A percentile compares a stretch with the other conserved stretches of the same genome.
Evolutionary conservation across 2,329 filamentous ascomycete species (phyloP).

Genomic region (Colletotrichum tropicicola): DNA sequence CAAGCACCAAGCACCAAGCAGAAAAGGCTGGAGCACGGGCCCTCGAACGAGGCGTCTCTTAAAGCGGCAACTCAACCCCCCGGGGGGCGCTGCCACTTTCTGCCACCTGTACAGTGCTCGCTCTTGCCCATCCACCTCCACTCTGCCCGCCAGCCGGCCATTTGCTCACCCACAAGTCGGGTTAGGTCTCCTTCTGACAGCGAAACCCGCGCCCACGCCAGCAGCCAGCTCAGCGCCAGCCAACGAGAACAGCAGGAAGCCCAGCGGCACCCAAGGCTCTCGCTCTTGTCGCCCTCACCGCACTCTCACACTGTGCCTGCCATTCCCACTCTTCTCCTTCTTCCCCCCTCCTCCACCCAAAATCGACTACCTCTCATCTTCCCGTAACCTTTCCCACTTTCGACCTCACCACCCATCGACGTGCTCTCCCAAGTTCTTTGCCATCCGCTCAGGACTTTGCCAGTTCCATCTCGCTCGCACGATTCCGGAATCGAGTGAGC

Average conservation of each 20-base stretch:
- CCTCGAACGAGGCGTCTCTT: neutral
- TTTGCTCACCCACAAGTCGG: constrained; percentile 30
- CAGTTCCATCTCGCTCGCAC: constrained; percentile 30
- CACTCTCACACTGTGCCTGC: constrained; percentile 27
- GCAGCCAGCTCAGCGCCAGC: constrained; percentile 4
- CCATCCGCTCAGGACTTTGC: constrained; percentile 31
- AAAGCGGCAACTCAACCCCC: constrained; percentile 26
- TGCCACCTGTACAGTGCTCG: constrained; percentile 25
- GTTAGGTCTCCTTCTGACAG: constrained; percentile 31
- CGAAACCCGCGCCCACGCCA: too few species aligned
- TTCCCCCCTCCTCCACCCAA: constrained; percentile 34
- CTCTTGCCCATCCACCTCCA: constrained; percentile 10
- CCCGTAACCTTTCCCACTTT: constrained; percentile 33
- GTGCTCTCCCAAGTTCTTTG: constrained; percentile 30
- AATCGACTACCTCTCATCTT: constrained; percentile 30
- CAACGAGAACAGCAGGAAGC: constrained; percentile 16
- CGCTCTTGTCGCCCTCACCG: constrained; percentile 11
- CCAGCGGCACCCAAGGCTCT: neutral
- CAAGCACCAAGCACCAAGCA: constrained; percentile 2
- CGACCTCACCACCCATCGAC: constrained; percentile 33
- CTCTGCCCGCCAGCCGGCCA: constrained; percentile 11
- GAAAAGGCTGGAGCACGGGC: constrained; percentile 5
- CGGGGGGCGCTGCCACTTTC: constrained; percentile 17
- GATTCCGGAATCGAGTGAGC: constrained; percentile 33
- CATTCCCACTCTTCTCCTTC: constrained; percentile 32